Evolutionary conservation across 78 protist species (phyloP).

Genomic region (Cyanophora paradoxa): DNA sequence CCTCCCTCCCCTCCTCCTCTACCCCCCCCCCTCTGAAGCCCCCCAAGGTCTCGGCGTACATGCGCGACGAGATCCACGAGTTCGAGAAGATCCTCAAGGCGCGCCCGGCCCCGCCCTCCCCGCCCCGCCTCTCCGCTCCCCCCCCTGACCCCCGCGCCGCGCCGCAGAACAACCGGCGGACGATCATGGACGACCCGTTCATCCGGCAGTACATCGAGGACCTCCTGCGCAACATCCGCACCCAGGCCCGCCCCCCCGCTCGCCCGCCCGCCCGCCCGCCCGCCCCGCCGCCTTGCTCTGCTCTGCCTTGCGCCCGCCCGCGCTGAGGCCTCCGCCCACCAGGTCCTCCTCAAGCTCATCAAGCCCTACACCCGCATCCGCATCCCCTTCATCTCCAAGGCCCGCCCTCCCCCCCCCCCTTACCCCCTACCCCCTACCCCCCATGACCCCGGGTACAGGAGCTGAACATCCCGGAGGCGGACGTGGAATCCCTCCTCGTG

Average conservation of each 20-base stretch:
- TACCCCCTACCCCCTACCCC: too few species aligned
- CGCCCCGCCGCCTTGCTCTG: too few species aligned
- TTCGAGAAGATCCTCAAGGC: slow-evolving; percentile 81
- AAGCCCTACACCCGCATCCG: slow-evolving; percentile 85
- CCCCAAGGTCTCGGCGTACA: slow-evolving; percentile 35
- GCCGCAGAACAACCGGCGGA: too few species aligned
- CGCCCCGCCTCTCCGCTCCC: too few species aligned
- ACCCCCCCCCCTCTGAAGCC: too few species aligned
- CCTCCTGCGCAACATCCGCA: slow-evolving; percentile 60
- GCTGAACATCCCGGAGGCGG: slow-evolving; percentile 61
- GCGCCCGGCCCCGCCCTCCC: too few species aligned
- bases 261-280: too few species aligned
- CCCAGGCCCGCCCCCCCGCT: too few species aligned
- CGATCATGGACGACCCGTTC: slow-evolving; percentile 83
- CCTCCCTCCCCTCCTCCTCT: neutral
- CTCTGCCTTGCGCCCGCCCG: too few species aligned
- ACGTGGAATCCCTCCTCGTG: slow-evolving; percentile 80
- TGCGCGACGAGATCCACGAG: slow-evolving; percentile 63
- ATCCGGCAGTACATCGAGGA: slow-evolving; percentile 77
- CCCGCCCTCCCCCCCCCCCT: too few species aligned
- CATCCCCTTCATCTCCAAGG: slow-evolving; percentile 68
- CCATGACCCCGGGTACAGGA: slow-evolving; percentile 18
- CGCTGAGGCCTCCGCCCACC: too few species aligned
- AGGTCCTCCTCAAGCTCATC: slow-evolving; percentile 74
- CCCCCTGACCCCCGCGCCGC: too few species aligned